Base-by-base conservation (phyloP, 805 yeast genomes). In the Candida peoriensis region DNA sequence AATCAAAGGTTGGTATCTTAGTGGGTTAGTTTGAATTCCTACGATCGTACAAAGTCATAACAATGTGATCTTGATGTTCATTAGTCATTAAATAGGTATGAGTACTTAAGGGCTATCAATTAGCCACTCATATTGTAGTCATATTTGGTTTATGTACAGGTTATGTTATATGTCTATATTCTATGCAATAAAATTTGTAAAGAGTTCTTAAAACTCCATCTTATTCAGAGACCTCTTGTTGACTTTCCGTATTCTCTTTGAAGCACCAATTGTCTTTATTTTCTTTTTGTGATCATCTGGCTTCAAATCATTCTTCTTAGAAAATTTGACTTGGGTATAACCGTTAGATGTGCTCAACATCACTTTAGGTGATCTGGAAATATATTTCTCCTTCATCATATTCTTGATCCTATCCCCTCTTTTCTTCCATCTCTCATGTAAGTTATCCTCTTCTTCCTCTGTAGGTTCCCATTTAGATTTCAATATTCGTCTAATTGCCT, bases 401-500 rank as follows among this genome's bases (percentile, higher is more conserved):
- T 24, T 24, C 32, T 61, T 55, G 7, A 65, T 57, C 21, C 63
- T 54, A 24, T 54, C 63, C 8, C 74, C 74, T 47, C 81, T 61
- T 24, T 57, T 61, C 20, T 54, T 57, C 78, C 85, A 81, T 42
- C 90, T 67, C 13, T 60, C 58, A 21, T 64, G 57, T 2, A 69
- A 32, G 13, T 70, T 52, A 5, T 57, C 67, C 25, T 64, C 70
- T 39, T 79, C 84, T n/a, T 66, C 68, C 1, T 62, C 68, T 5
- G 57, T 64, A 1, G 96, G 95, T 13, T 55, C 59, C 94, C 95
- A 89, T 24, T 70, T 75, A 5, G 90, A 78, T 52, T 76, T 78
- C 44, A 89, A 54, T 14, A 89, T 86, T 43, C 95, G 71, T 39
- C 95, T 65, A 3, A 88, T 72, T 0, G 89, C 84, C 46, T 88